These are phyloP conservation scores for Annona cherimola DNA, from an alignment of 164 flowering plant genomes.

Conservation along the genomic window DNA sequence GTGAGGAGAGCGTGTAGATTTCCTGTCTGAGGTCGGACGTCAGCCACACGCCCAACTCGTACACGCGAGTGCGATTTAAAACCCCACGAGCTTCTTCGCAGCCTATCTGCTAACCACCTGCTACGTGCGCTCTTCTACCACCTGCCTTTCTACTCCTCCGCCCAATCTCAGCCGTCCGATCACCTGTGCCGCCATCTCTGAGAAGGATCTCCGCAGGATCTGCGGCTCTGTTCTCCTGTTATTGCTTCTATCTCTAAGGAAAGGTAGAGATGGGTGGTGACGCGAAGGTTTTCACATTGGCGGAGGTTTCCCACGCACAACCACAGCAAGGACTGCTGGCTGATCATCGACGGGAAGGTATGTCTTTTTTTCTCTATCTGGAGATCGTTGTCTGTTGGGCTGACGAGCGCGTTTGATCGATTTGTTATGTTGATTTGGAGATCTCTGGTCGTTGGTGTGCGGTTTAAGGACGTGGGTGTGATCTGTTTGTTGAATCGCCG, in stretches of 20 bases:
- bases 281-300: constrained; percentile 26
- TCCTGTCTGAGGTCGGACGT: neutral
- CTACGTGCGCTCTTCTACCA: neutral
- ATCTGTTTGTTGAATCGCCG: neutral
- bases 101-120: neutral
- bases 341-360: constrained; percentile 46
- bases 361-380: neutral
- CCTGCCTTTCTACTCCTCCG: neutral
- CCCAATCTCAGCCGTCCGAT: neutral
- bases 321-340: constrained; percentile 40
- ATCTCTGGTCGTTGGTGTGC: neutral
- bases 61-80: neutral
- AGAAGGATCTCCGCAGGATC: neutral
- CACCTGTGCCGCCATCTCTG: neutral
- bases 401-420: neutral
- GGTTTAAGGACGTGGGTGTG: neutral
- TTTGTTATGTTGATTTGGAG: neutral
- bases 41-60: neutral
- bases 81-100: neutral
- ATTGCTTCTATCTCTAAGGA: neutral
- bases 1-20: neutral
- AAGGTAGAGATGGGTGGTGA: constrained; percentile 24
- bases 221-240: neutral
- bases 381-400: too few relatives aligned
- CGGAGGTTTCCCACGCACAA: constrained; percentile 37